phyloP scores from a whole-genome alignment of 371 early-diverging fungal species.

The Apophysomyces elegans region DNA sequence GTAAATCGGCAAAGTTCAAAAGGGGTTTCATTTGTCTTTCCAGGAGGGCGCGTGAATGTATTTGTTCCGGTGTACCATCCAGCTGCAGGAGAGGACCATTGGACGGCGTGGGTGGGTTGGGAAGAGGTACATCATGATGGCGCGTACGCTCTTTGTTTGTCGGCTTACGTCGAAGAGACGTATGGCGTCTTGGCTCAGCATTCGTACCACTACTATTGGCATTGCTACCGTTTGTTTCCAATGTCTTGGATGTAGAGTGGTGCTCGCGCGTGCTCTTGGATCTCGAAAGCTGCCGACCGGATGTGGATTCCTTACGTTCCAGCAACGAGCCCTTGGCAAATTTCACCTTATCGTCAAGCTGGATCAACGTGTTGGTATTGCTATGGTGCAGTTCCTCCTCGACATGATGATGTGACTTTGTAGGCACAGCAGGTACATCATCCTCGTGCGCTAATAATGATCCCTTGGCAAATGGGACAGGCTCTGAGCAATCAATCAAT shows the following conservation, averaged over 20 bases:
- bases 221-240: background rate
- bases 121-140: slow-evolving; percentile 33
- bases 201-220: too few species aligned
- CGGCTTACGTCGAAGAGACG: slow-evolving; percentile 42
- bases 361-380: slow-evolving; percentile 36
- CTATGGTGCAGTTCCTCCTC: slow-evolving; percentile 10
- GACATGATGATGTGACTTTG: background rate
- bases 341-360: slow-evolving; percentile 41
- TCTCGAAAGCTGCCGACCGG: slow-evolving; percentile 24
- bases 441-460: slow-evolving; percentile 38
- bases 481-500: slow-evolving; percentile 26
- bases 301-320: slow-evolving; percentile 26
- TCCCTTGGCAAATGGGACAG: slow-evolving; percentile 36
- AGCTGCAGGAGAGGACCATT: slow-evolving; percentile 37
- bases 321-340: slow-evolving; percentile 52
- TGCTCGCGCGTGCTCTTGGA: slow-evolving; percentile 42
- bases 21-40: slow-evolving; percentile 53
- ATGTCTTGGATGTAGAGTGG: slow-evolving; percentile 6
- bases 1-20: slow-evolving; percentile 34
- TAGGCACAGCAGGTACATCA: background rate
- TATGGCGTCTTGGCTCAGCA: slow-evolving; percentile 23
- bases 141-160: slow-evolving; percentile 21
- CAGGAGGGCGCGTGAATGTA: slow-evolving; percentile 42
- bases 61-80: slow-evolving; percentile 41
- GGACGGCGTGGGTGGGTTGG: slow-evolving; percentile 20